A percentile compares a stretch with the other conserved stretches of the same genome.
phyloP scores from a whole-genome alignment of 192 early-diverging fungal genomes.

The Entomortierella chlamydospora region DNA sequence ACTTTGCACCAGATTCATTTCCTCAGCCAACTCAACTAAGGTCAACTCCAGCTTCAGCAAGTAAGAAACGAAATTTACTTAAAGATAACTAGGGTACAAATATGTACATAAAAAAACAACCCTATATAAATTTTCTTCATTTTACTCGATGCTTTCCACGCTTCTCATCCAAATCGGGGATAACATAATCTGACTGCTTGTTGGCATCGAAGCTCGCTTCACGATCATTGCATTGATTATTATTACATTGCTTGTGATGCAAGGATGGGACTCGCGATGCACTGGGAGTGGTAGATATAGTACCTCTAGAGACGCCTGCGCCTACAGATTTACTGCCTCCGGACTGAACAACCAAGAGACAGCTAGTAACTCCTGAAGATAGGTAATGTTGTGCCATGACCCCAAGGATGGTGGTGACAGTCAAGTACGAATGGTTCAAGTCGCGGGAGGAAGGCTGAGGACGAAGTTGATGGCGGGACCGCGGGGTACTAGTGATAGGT shows the following conservation, averaged over 20 bases:
- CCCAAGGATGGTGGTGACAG: conserved; percentile 32
- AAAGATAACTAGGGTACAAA: too few relatives aligned
- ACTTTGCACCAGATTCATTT: too few relatives aligned
- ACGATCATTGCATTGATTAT: too few relatives aligned
- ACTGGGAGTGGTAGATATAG: too few relatives aligned
- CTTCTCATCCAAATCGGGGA: background rate
- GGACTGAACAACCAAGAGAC: conserved; percentile 36
- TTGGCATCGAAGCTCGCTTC: background rate
- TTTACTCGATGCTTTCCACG: background rate
- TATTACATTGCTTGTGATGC: too few relatives aligned
- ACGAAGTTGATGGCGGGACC: conserved; percentile 14
- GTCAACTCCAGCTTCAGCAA: too few relatives aligned
- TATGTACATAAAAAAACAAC: too few relatives aligned
- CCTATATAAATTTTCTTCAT: too few relatives aligned
- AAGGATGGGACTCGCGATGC: background rate
- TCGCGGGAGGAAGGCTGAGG: conserved; percentile 43
- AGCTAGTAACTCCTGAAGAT: conserved; percentile 20
- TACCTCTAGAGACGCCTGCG: background rate
- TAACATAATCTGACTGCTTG: background rate
- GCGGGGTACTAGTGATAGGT: background rate
- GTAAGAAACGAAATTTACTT: too few relatives aligned
- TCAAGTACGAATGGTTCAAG: conserved; percentile 34
- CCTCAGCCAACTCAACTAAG: too few relatives aligned
- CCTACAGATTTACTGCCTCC: conserved; percentile 1
- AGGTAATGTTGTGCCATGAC: conserved; percentile 23